Conservation (phyloP, 441 rosid species). For the Arabidopsis lyrata region DNA sequence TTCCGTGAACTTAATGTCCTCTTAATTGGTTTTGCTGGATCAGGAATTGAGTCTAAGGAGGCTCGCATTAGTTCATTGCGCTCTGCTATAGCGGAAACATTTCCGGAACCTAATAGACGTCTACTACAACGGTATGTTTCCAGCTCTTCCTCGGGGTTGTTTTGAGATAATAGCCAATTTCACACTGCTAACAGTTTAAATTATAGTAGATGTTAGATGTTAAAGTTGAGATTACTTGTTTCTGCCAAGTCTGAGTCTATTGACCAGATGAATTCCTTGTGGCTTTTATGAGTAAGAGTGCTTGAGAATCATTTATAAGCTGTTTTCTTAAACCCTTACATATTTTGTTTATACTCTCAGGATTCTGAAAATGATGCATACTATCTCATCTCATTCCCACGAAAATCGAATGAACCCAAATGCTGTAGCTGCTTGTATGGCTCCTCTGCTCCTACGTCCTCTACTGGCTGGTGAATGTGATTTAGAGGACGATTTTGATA, state of each 20-base stretch:
- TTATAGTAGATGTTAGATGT: constrained; percentile 10
- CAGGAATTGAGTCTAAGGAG: constrained; percentile 94
- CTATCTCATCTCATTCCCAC: constrained; percentile 77
- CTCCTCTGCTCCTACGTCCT: constrained; percentile 96
- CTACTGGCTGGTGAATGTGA: constrained; percentile 97
- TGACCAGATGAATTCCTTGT: constrained; percentile 11
- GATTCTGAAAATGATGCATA: constrained; percentile 94
- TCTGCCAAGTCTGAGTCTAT: constrained; percentile 19
- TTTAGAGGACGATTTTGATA: constrained; percentile 88
- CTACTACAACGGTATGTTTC: constrained; percentile 77
- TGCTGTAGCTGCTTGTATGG: constrained; percentile 99
- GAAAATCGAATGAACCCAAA: constrained; percentile 97
- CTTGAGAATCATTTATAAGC: constrained; percentile 15
- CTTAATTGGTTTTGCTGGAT: constrained; percentile 40
- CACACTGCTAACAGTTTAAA: constrained; percentile 8
- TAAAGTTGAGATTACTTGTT: constrained; percentile 13
- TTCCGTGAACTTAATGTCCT: constrained; percentile 22
- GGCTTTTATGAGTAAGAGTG: constrained; percentile 28
- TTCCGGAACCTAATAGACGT: constrained; percentile 98
- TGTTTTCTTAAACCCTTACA: constrained; percentile 27
- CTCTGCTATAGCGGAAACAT: constrained; percentile 85
- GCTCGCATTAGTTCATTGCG: constrained; percentile 82
- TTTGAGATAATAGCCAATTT: constrained; percentile 13
- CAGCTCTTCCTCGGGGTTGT: constrained; percentile 16
- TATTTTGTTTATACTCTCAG: constrained; percentile 52